Evolutionary conservation across 1,284 basidiomycete genomes (phyloP).

Genomic region (Apiotrichum laibachii): DNA sequence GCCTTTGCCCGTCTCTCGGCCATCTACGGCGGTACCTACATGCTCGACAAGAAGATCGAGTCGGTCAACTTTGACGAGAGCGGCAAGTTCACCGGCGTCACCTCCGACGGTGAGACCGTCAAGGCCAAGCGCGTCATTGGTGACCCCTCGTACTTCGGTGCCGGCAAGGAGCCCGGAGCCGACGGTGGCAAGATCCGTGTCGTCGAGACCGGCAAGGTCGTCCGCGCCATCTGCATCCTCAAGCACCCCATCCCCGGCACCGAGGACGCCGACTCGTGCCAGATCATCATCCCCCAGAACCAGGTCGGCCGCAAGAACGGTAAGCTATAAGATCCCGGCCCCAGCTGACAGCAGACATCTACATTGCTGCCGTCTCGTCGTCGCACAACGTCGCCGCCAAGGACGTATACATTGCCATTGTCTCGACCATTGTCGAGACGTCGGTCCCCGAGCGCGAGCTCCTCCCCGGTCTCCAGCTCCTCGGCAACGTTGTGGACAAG

Average conservation of each 20-base stretch:
- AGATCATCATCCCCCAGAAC: constrained; percentile 99
- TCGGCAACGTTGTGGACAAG: constrained; percentile 95
- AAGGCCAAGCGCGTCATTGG: constrained; percentile 98
- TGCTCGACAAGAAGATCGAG: constrained; percentile 96
- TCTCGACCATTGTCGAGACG: constrained; percentile 98
- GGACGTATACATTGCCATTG: constrained; percentile 92
- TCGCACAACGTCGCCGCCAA: constrained; percentile 97
- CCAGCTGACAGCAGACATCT: constrained; percentile 71
- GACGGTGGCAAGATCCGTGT: constrained; percentile 75
- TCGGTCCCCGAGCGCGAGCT: constrained; percentile 86
- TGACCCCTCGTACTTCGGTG: constrained; percentile 95
- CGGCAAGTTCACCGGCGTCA: constrained; percentile 92
- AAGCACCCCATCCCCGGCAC: constrained; percentile 99
- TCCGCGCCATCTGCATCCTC: constrained; percentile 95
- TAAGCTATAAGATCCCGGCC: constrained; percentile 50
- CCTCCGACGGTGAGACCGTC: constrained; percentile 85
- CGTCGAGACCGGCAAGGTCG: constrained; percentile 88
- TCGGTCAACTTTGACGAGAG: constrained; percentile 80
- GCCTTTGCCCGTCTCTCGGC: constrained; percentile 97
- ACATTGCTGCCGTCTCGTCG: constrained; percentile 94
- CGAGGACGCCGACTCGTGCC: constrained; percentile 83
- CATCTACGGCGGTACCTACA: constrained; percentile 99
- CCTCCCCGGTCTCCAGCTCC: constrained; percentile 80
- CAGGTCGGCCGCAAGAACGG: constrained; percentile 93
- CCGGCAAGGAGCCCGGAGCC: constrained; percentile 54